Conservation (phyloP, 768 basidiomycete genomes). For the Lactifluus piperatus region DNA sequence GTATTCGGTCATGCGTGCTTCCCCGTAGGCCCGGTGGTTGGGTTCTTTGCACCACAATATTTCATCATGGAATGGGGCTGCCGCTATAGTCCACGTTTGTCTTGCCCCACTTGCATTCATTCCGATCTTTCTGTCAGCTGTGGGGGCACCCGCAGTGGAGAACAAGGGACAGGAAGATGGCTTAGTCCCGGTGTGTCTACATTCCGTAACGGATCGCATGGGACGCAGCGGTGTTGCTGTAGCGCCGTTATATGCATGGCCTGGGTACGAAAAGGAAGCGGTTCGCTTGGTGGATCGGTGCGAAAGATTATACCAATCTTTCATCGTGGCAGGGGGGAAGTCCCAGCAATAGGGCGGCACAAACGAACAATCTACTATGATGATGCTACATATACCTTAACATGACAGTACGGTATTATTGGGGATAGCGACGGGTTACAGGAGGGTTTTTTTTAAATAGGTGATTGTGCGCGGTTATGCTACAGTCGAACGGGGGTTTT, state of each 20-base stretch:
- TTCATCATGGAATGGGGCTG: no score
- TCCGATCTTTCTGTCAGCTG: constrained; percentile 26
- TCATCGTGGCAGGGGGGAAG: constrained; percentile 27
- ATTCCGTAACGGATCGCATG: constrained; percentile 47
- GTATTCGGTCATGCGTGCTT: no score
- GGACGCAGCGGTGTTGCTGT: no score
- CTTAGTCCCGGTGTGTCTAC: constrained; percentile 39
- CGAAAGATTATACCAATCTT: constrained; percentile 32
- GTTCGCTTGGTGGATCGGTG: constrained; percentile 40
- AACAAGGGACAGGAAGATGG: constrained; percentile 17
- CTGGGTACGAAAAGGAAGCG: constrained; percentile 39
- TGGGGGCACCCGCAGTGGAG: constrained; percentile 1
- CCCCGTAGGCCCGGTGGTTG: no score
- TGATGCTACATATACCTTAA: no score
- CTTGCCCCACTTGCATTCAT: no score
- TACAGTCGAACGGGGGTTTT: no score
- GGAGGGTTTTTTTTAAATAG: neutral
- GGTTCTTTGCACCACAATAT: no score
- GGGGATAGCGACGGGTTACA: neutral
- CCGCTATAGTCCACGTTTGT: no score
- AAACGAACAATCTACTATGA: neutral
- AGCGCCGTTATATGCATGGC: constrained; percentile 47
- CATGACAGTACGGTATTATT: neutral
- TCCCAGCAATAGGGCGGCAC: no score
- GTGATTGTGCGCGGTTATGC: no score